Evolutionary conservation across 768 basidiomycete genomes (phyloP), one percentile per base, ranked within the genome.

Genomic region (Asterophora parasitica): DNA sequence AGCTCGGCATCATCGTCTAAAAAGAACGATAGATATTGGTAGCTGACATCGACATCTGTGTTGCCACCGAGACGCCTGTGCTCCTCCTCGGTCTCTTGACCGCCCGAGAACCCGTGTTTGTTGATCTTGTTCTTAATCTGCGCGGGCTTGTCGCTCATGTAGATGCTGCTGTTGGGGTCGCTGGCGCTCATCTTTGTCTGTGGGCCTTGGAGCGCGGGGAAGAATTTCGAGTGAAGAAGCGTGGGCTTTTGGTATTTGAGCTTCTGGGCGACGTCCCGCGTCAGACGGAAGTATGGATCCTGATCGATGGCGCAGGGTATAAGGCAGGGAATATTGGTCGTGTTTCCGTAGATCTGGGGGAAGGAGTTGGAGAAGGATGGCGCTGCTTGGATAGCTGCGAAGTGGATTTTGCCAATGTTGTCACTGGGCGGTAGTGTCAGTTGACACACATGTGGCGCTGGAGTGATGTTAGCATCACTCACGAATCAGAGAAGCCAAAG

Each of bases 181-280:
- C 90, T 93, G 4, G 96, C 96, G 65, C 93, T 96, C 96, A 99
- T 99, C 72, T 99, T 99, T 30, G 92, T 95, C 66, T 96, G 92
- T 2, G 96, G 89, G 35, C 96, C 96, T 67, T 97, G 95, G 8
- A 99, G 77, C 4, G 96, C 94, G 9, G 96, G 96, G 73, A 99
- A 95, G 77, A 99, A 99, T 61, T 95, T 95, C 39, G 94, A 80
- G 67, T 98, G 93, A 41, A 99, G 71, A 19, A 97, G 79, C 2
- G 88, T 70, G 2, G 96, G 96, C 65, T 99, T 99, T 35, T 86
- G 92, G 71, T 95, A 96, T 67, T 92, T 95, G 59, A 99, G 81
- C 61, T 91, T 91, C 55, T 79, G 80, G 2, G 96, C 95, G 37
- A 92, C 88, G 66, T 99, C 96, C 36, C 96, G 88, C 26, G 96